Evolutionary conservation across 495 filamentous ascomycete species (phyloP).

Genomic region (Hypoxylon subgilvum): DNA sequence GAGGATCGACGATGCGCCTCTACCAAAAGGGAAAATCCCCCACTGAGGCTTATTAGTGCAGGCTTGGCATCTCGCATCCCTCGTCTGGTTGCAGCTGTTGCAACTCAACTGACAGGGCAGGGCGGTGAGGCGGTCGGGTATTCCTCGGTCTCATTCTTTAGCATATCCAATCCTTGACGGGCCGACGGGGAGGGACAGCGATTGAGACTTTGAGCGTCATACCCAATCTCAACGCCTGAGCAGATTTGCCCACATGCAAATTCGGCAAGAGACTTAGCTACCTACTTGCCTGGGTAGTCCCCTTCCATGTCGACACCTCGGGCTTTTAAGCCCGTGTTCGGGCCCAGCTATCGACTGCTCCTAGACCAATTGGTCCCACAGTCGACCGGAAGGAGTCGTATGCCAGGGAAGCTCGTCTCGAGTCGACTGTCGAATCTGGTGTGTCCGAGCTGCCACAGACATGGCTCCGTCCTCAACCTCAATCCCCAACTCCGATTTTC

Average conservation of each 20-base stretch:
- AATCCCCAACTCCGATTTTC: conserved; percentile 28
- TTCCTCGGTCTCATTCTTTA: conserved; percentile 26
- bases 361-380: conserved; percentile 38
- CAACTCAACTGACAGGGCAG: too few species aligned
- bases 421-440: conserved; percentile 14
- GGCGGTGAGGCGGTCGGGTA: conserved; percentile 27
- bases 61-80: conserved; percentile 13
- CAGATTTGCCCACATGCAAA: background rate
- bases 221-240: background rate
- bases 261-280: conserved; percentile 15
- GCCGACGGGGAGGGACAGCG: conserved; percentile 1
- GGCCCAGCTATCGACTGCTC: conserved; percentile 37
- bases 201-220: too few species aligned
- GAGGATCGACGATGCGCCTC: conserved; percentile 28
- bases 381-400: conserved; percentile 9
- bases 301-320: conserved; percentile 38
- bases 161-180: conserved; percentile 12
- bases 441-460: conserved; percentile 34
- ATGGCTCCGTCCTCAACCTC: conserved; percentile 6
- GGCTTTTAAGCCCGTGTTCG: conserved; percentile 41
- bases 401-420: conserved; percentile 26
- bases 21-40: conserved; percentile 22
- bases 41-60: conserved; percentile 37
- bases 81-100: background rate
- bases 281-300: background rate